Conservation (phyloP, 31 red algal species). For the Asparagopsis taxiformis region DNA sequence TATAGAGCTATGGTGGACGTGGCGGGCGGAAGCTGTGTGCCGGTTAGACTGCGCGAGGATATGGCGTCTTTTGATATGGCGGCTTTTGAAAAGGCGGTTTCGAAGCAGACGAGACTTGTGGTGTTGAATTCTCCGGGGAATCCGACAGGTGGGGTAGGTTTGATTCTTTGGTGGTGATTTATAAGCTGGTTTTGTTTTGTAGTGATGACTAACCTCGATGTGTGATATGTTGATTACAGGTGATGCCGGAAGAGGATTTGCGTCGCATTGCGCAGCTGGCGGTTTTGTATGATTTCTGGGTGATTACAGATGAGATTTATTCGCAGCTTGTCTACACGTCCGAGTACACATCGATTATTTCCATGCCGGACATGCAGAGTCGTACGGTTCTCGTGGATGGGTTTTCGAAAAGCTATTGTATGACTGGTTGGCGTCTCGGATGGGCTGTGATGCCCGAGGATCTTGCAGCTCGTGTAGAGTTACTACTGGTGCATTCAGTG, state of each 20-base stretch:
- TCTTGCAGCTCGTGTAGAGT: conserved; percentile 64
- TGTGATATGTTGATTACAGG: too few species aligned
- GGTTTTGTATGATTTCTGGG: conserved; percentile 69
- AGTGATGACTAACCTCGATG: too few species aligned
- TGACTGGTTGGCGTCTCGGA: conserved; percentile 97
- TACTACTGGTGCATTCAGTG: conserved; percentile 74
- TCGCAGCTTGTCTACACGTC: conserved; percentile 69
- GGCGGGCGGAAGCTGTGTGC: conserved; percentile 64
- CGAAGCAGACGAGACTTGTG: conserved; percentile 53
- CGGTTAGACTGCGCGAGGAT: conserved; percentile 43
- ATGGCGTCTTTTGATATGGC: conserved; percentile 50
- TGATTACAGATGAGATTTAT: conserved; percentile 89
- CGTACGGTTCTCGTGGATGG: conserved; percentile 79
- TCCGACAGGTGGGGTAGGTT: conserved; percentile 96
- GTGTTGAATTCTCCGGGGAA: conserved; percentile 90
- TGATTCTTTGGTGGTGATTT: too few species aligned
- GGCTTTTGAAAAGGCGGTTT: conserved; percentile 38
- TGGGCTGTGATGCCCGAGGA: conserved; percentile 61
- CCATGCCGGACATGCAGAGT: conserved; percentile 66
- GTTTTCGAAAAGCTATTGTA: conserved; percentile 93
- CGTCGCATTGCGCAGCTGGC: conserved; percentile 49
- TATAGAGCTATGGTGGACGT: conserved; percentile 76
- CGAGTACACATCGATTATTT: conserved; percentile 74
- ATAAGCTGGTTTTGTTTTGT: too few species aligned
- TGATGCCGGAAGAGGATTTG: too few species aligned